These are phyloP conservation scores for Primulina huaijiensis DNA, from an alignment of 257 asterid genomes.

Conservation along the genomic window DNA sequence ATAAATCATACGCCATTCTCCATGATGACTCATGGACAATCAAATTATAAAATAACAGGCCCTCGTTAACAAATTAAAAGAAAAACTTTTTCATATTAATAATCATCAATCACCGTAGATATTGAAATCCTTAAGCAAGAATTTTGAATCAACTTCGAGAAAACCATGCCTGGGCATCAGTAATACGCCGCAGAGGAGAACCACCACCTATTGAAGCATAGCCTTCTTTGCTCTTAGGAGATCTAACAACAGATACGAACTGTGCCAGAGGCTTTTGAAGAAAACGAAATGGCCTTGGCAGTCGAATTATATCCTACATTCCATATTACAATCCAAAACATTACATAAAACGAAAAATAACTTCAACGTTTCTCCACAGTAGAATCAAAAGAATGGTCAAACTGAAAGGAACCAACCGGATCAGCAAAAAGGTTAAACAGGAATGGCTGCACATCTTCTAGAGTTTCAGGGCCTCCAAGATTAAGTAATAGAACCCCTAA, in stretches of 20 bases:
- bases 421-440: conserved; percentile 94
- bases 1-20: neutral
- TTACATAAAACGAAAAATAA: conserved; percentile 14
- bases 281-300: conserved; percentile 91
- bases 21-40: neutral
- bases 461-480: conserved; percentile 99
- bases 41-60: neutral
- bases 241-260: conserved; percentile 87
- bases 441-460: conserved; percentile 96
- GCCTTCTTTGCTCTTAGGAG: conserved; percentile 97
- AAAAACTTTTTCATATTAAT: conserved; percentile 12
- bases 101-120: conserved; percentile 13
- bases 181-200: conserved; percentile 95
- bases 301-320: conserved; percentile 86
- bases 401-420: conserved; percentile 62
- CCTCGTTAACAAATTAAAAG: neutral
- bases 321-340: conserved; percentile 26
- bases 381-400: conserved; percentile 23
- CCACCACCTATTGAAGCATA: conserved; percentile 99
- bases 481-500: conserved; percentile 89
- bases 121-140: conserved; percentile 11
- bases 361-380: conserved; percentile 15
- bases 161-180: conserved; percentile 84
- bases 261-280: conserved; percentile 96
- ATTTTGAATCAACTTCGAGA: conserved; percentile 5